phyloP scores from a whole-genome alignment of 2,329 filamentous ascomycete species.

The Diaporthe sp. region DNA sequence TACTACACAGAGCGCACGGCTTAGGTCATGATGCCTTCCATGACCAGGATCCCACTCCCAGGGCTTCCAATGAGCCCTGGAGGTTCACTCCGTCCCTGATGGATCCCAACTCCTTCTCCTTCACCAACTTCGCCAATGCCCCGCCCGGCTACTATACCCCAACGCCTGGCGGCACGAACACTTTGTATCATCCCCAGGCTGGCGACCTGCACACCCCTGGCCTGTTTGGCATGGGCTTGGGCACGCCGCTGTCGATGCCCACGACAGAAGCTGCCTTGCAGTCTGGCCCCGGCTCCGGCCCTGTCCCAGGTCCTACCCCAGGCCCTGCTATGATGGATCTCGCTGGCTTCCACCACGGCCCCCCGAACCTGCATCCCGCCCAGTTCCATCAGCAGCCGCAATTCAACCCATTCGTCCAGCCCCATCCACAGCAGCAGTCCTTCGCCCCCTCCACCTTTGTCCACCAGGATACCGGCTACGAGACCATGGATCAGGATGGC shows the following conservation, averaged over 20 bases:
- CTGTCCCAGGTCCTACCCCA: conserved; percentile 44
- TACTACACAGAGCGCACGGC: conserved; percentile 59
- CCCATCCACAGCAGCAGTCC: conserved; percentile 67
- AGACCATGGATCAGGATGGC: conserved; percentile 82
- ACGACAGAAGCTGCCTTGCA: conserved; percentile 76
- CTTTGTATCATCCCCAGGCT: conserved; percentile 85
- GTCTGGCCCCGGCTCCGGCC: conserved; percentile 57
- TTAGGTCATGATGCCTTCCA: conserved; percentile 62
- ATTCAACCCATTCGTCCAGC: conserved; percentile 80
- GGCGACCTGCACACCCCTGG: conserved; percentile 90
- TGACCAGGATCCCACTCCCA: conserved; percentile 87
- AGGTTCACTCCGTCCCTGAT: conserved; percentile 90
- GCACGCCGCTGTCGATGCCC: conserved; percentile 85
- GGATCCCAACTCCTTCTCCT: conserved; percentile 87
- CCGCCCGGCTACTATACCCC: conserved; percentile 89
- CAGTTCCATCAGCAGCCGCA: conserved; percentile 74
- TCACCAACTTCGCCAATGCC: conserved; percentile 84
- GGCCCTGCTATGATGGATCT: conserved; percentile 74
- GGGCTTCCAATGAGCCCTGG: conserved; percentile 85
- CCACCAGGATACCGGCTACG: conserved; percentile 84
- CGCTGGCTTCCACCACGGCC: conserved; percentile 71
- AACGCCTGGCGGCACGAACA: conserved; percentile 84
- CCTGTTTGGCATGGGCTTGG: conserved; percentile 81
- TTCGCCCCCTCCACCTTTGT: conserved; percentile 87
- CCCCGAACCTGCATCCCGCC: conserved; percentile 55